A percentile compares a stretch with the other conserved stretches of the same genome.
phyloP scores from a whole-genome alignment of 805 yeast genomes.

The Ogataea corticis region DNA sequence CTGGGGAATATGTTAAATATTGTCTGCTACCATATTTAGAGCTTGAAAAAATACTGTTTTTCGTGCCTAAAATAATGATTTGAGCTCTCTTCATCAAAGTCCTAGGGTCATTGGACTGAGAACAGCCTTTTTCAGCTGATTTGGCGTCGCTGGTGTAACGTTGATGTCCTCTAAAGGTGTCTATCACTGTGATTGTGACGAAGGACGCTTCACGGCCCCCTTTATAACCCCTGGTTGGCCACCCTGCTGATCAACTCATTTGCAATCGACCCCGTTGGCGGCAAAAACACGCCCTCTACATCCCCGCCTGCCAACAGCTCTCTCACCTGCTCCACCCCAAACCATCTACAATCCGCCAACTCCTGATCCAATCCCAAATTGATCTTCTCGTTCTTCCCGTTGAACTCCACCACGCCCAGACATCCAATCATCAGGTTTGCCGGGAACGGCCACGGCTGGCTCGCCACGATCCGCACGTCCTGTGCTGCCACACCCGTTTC shows the following conservation, averaged over 20 bases:
- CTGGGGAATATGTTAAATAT: no score
- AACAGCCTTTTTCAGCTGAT: no score
- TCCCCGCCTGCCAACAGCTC: slow-evolving; percentile 19
- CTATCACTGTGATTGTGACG: slow-evolving; percentile 4
- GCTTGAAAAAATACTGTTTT: no score
- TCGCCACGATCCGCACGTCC: slow-evolving; percentile 58
- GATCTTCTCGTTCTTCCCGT: slow-evolving; percentile 63
- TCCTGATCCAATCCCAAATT: slow-evolving; percentile 83
- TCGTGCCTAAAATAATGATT: no score
- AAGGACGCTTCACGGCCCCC: no score
- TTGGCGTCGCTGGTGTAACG: no score
- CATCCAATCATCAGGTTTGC: slow-evolving; percentile 94
- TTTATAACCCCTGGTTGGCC: slow-evolving; percentile 2
- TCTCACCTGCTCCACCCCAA: slow-evolving; percentile 54
- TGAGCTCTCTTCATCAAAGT: no score
- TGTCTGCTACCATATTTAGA: no score
- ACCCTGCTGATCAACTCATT: slow-evolving; percentile 39
- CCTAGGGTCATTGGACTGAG: no score
- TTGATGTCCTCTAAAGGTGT: no score
- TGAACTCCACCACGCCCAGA: slow-evolving; percentile 70
- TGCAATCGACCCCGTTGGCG: slow-evolving; percentile 47
- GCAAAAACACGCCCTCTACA: slow-evolving; percentile 37
- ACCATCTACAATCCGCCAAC: slow-evolving; percentile 84
- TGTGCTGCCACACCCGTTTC: slow-evolving; percentile 80
- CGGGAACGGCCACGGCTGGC: slow-evolving; percentile 99